Conservation (phyloP, 2,329 filamentous ascomycete species). For the Aspergillus tamarii region DNA sequence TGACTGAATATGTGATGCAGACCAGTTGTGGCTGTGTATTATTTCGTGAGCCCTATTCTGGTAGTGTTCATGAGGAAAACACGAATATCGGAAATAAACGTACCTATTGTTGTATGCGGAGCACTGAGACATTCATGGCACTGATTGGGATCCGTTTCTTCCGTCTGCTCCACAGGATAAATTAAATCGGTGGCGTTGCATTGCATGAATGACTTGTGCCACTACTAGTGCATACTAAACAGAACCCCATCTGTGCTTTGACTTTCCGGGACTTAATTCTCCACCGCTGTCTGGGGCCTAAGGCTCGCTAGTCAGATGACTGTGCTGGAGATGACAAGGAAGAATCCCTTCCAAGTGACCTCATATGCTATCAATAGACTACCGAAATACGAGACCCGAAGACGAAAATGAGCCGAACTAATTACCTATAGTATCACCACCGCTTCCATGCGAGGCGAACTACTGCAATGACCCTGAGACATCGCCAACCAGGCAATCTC, state of each 20-base stretch:
- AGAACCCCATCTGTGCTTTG: neutral
- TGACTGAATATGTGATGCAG: too few species aligned
- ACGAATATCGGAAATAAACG: neutral
- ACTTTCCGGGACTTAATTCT: neutral
- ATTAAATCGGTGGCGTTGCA: neutral
- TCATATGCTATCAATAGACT: conserved; percentile 11
- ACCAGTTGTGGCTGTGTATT: neutral
- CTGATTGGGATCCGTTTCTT: neutral
- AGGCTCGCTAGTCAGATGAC: conserved; percentile 4
- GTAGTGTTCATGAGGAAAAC: neutral
- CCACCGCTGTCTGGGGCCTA: neutral
- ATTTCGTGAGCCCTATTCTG: neutral
- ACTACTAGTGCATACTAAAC: too few species aligned
- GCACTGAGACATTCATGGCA: neutral
- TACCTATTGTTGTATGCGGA: neutral
- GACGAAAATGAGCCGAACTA: neutral
- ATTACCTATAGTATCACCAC: neutral
- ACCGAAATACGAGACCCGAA: conserved; percentile 8
- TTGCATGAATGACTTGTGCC: neutral
- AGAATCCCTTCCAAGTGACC: neutral
- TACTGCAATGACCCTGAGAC: conserved; percentile 21
- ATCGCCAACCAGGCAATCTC: conserved; percentile 20
- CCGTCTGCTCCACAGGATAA: neutral
- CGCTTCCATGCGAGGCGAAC: neutral
- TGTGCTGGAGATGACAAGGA: neutral